Conservation (phyloP, 768 basidiomycete genomes). For the Scleroderma citrinum region DNA sequence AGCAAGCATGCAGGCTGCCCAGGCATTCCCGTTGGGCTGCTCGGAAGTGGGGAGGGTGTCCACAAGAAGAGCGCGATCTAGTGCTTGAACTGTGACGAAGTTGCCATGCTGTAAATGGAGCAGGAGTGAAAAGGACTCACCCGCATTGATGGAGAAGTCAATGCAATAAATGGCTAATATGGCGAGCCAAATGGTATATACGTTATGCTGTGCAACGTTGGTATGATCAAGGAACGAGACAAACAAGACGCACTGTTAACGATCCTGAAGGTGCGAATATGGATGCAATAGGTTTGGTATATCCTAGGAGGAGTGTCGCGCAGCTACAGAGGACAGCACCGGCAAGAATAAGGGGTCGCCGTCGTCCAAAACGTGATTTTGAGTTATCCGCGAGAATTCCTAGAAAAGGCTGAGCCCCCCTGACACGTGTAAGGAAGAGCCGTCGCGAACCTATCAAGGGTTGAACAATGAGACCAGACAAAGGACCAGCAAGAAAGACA, state of each 20-base stretch:
- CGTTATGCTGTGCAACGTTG: constrained; percentile 43
- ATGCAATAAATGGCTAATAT: constrained; percentile 63
- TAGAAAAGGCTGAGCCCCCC: constrained; percentile 7
- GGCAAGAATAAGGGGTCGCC: constrained; percentile 79
- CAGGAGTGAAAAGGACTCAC: constrained; percentile 18
- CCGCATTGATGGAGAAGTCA: constrained; percentile 60
- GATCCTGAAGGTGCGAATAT: constrained; percentile 35
- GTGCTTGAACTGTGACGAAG: constrained; percentile 61
- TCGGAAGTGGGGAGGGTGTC: constrained; percentile 70
- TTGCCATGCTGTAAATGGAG: neutral
- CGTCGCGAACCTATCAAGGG: constrained; percentile 64
- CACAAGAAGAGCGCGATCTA: constrained; percentile 86
- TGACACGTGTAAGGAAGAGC: no score
- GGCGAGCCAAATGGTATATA: constrained; percentile 71
- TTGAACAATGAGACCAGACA: constrained; percentile 87
- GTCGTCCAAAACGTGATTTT: constrained; percentile 75
- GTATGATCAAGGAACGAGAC: neutral
- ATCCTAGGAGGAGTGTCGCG: constrained; percentile 81
- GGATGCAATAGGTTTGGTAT: constrained; percentile 62
- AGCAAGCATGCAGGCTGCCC: constrained; percentile 92
- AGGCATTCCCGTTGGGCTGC: constrained; percentile 87
- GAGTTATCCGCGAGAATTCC: constrained; percentile 78
- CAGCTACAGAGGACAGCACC: constrained; percentile 60
- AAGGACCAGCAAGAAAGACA: constrained; percentile 88
- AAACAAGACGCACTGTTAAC: constrained; percentile 24